Conservation (phyloP, 352 stramenopile genomes). For the Globisporangium paddicum region DNA sequence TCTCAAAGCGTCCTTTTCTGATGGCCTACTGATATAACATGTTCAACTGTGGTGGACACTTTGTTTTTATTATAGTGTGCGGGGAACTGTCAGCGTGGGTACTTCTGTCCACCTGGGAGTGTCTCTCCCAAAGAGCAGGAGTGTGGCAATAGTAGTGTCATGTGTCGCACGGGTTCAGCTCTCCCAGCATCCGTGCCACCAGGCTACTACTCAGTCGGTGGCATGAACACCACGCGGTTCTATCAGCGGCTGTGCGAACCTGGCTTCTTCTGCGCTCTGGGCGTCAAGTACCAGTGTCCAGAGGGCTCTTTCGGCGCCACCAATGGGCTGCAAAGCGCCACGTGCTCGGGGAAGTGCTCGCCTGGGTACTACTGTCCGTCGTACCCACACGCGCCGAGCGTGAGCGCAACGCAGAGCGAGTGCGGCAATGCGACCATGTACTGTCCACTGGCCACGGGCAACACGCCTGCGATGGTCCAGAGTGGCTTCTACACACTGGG, state of each 20-base stretch:
- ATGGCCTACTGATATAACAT: not conserved
- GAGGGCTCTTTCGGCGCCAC: conserved; percentile 64
- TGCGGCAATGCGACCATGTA: conserved; percentile 50
- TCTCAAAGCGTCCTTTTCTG: not conserved
- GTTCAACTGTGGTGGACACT: not conserved
- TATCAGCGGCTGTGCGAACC: conserved; percentile 58
- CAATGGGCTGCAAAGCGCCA: conserved; percentile 24
- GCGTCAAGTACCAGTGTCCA: conserved; percentile 66
- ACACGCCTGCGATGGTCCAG: conserved; percentile 31
- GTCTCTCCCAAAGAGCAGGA: conserved; percentile 27
- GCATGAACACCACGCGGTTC: conserved; percentile 51
- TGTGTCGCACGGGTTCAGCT: conserved; percentile 52
- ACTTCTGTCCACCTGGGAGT: conserved; percentile 57
- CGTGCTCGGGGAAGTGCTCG: conserved; percentile 58
- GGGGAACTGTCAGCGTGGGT: conserved; percentile 55
- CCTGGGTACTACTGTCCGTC: conserved; percentile 73
- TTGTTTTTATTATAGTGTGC: conserved; percentile 54
- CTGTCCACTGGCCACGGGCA: conserved; percentile 53
- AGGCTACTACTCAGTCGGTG: conserved; percentile 73
- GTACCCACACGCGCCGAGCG: conserved; percentile 38
- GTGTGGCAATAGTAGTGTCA: conserved; percentile 36
- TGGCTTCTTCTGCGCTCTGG: conserved; percentile 70
- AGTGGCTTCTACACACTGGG: conserved; percentile 53
- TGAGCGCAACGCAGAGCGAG: conserved; percentile 31
- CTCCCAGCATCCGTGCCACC: conserved; percentile 22